Evolutionary conservation across 2,329 filamentous ascomycete species (phyloP).

Genomic region (Pezizomycotina sp.): DNA sequence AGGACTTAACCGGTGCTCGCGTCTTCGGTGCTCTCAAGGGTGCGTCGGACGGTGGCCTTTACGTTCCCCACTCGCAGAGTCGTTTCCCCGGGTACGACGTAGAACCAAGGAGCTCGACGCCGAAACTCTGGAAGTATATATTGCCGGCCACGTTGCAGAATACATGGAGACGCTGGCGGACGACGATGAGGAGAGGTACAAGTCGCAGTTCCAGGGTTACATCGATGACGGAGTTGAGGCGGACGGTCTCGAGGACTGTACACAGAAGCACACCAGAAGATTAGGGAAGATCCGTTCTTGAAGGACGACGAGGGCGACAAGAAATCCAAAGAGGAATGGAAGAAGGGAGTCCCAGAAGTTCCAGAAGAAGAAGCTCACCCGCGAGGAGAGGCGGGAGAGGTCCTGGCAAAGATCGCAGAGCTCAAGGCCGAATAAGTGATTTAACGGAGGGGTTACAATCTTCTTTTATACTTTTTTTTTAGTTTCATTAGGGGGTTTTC

Average conservation of each 20-base stretch:
- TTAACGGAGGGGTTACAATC: constrained; percentile 1
- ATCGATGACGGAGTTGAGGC: constrained; percentile 93
- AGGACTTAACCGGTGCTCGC: constrained; percentile 94
- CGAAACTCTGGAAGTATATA: constrained; percentile 97
- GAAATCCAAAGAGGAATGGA: constrained; percentile 97
- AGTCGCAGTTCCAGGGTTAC: constrained; percentile 95
- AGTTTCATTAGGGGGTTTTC: neutral
- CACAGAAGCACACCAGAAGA: constrained; percentile 82
- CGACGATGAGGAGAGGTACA: constrained; percentile 99
- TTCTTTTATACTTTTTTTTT: constrained; percentile 7
- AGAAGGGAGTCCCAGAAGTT: constrained; percentile 88
- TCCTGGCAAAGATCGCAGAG: constrained; percentile 83
- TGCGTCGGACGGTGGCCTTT: constrained; percentile 93
- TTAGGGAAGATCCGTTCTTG: constrained; percentile 97
- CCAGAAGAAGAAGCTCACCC: constrained; percentile 58
- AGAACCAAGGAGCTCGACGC: constrained; percentile 94
- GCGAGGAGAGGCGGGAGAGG: constrained; percentile 67
- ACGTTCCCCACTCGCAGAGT: constrained; percentile 96
- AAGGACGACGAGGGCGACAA: constrained; percentile 61
- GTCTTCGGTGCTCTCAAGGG: constrained; percentile 99
- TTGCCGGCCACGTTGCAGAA: constrained; percentile 95
- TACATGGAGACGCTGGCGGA: constrained; percentile 99
- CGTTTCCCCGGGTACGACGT: constrained; percentile 98
- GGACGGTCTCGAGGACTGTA: constrained; percentile 91
- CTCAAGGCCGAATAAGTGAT: constrained; percentile 36